Evolutionary conservation across 768 basidiomycete species (phyloP), one percentile per base, ranked within the genome.

Genomic region (Psilocybe sp.): DNA sequence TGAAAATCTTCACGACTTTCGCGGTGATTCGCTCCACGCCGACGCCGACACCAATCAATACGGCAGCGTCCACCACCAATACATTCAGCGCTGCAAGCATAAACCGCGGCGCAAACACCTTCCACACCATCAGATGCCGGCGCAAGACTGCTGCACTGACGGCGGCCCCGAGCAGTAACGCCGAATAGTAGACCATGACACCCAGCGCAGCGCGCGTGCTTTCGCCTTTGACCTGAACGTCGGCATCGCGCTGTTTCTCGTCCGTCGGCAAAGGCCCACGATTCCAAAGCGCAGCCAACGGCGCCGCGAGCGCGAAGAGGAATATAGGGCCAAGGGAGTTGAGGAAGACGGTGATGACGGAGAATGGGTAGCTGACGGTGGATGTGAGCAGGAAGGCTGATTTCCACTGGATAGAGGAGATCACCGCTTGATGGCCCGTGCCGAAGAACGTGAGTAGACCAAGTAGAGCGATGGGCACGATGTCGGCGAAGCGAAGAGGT

Each of bases 91-190:
- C 91, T 0, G 79, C 89, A 13, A 80, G 63, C 86, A 98, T 95
- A 64, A 95, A 97, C 54, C 96, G 71, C 54, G 97, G 97, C 34
- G 95, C 96, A 60, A 98, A 99, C 3, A 98, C 86, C 70, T 98
- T 98, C 97, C 97, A 99, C 18, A 98, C 94, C 94, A 97, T 97
- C 55, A 97, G 66, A 64, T 98, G 94, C 40, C 93, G 65, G 55
- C 93, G 69, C 45, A 95, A 68, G 58, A 84, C 79, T 7, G 92
- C 88, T 0, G 91, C 84, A 49, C 83, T 83, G 5, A 81, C 65
- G 3, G 91, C 85, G 13, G 83, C 80, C 4, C 88, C 85, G 4
- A 94, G 60, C 1, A 92, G 66, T 18, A 94, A 60, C 4, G 71
- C 59, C 5, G 77, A 67, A 63, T 85, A 88, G 60, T 94, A 94